phyloP scores from a whole-genome alignment of 805 yeast species.

The Spathaspora passalidarum region DNA sequence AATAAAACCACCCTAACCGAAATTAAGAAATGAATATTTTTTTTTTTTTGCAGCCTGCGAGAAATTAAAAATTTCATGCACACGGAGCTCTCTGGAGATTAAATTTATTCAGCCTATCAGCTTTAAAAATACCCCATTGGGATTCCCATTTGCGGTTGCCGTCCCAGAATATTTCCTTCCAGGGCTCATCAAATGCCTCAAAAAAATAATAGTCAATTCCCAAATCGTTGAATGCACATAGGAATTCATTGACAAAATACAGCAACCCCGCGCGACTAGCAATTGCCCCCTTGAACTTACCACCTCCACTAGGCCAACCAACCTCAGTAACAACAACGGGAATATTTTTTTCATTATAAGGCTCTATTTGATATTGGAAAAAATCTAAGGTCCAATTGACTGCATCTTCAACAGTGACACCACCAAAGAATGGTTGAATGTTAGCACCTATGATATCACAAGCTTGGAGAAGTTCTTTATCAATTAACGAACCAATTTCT shows the following conservation, averaged over 20 bases:
- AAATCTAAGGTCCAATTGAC: constrained; percentile 53
- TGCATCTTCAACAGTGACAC: constrained; percentile 46
- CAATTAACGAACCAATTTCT: constrained; percentile 52
- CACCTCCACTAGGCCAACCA: constrained; percentile 74
- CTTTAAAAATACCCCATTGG: constrained; percentile 65
- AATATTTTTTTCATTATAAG: constrained; percentile 26
- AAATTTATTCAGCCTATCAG: constrained; percentile 32
- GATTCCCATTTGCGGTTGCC: constrained; percentile 58
- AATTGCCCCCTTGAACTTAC: constrained; percentile 39
- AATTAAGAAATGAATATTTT: neutral
- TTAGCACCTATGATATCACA: constrained; percentile 63
- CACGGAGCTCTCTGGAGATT: constrained; percentile 7
- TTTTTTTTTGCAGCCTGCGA: constrained; percentile 2
- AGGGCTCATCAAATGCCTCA: constrained; percentile 73
- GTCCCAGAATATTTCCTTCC: constrained; percentile 56
- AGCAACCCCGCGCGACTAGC: constrained; percentile 48
- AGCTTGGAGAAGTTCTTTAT: constrained; percentile 31
- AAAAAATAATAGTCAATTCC: constrained; percentile 55
- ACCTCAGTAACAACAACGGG: constrained; percentile 54
- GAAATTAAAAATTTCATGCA: neutral
- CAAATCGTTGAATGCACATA: constrained; percentile 40
- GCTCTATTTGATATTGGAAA: constrained; percentile 41
- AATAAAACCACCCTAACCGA: neutral
- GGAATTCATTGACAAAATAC: constrained; percentile 48
- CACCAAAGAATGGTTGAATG: constrained; percentile 68